Evolutionary conservation across 257 asterid species (phyloP).

Genomic region (Sherardia arvensis): DNA sequence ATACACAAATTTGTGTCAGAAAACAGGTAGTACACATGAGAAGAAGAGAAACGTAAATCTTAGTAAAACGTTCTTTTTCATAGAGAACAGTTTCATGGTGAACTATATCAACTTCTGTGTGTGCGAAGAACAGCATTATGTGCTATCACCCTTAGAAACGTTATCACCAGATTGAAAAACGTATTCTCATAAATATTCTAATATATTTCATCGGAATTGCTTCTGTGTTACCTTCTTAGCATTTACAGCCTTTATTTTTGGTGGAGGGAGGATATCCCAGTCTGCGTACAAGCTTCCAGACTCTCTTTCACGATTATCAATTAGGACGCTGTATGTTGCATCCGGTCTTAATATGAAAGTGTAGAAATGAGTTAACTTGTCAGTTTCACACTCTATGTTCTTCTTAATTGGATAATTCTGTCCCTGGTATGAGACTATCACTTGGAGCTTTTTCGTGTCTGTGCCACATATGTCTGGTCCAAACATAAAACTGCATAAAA

Average conservation of each 20-base stretch:
- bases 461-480: conserved; percentile 21
- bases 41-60: not conserved
- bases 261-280: conserved; percentile 85
- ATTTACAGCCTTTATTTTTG: conserved; percentile 52
- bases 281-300: conserved; percentile 85
- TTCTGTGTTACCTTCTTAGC: conserved; percentile 51
- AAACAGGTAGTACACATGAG: not conserved
- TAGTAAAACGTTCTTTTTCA: not conserved
- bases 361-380: conserved; percentile 36
- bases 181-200: no score
- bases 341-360: conserved; percentile 36
- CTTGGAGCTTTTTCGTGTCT: conserved; percentile 32
- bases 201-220: not conserved
- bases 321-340: conserved; percentile 28
- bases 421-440: conserved; percentile 39
- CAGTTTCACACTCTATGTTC: conserved; percentile 30
- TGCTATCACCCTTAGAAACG: not conserved
- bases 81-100: not conserved
- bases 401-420: conserved; percentile 31
- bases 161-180: not conserved
- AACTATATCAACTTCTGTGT: not conserved
- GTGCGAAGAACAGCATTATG: not conserved
- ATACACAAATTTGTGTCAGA: not conserved
- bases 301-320: conserved; percentile 77
- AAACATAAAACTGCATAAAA: conserved; percentile 28